Conservation (phyloP, 2,329 filamentous ascomycete genomes). For the Cladosporium sp. region DNA sequence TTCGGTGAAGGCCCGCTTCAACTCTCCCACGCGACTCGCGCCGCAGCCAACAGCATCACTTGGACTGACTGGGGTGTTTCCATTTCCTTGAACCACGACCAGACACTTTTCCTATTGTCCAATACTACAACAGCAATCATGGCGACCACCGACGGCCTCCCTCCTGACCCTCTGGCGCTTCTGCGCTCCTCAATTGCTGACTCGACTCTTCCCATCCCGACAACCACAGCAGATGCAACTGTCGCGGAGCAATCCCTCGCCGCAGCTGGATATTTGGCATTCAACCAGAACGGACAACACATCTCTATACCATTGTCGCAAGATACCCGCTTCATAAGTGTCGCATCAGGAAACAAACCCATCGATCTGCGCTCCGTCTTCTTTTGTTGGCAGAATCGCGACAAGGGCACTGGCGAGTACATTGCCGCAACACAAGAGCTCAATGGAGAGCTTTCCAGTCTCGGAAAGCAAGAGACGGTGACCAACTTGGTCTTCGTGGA, state of each 20-base stretch:
- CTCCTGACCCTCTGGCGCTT: constrained; percentile 70
- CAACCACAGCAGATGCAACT: constrained; percentile 63
- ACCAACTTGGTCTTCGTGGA: constrained; percentile 91
- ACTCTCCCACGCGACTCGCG: neutral
- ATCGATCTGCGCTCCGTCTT: constrained; percentile 86
- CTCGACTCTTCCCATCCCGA: constrained; percentile 69
- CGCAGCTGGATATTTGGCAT: constrained; percentile 65
- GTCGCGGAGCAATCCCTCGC: constrained; percentile 65
- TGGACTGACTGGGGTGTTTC: neutral
- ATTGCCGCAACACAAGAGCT: constrained; percentile 78
- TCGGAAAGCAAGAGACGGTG: constrained; percentile 65
- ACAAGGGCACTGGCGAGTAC: constrained; percentile 86
- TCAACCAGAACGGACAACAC: constrained; percentile 57
- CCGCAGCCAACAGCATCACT: neutral
- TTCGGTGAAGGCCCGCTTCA: neutral
- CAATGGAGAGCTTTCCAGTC: constrained; percentile 67
- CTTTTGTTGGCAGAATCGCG: constrained; percentile 93
- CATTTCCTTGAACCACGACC: neutral
- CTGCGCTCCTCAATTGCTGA: constrained; percentile 80
- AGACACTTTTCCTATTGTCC: neutral
- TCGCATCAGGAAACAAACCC: constrained; percentile 40
- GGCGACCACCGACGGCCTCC: constrained; percentile 54
- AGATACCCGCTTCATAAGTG: constrained; percentile 85
- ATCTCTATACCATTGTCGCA: constrained; percentile 46
- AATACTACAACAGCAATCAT: constrained; percentile 41